Percentiles rank a stretch among this genome's conserved stretches.
These are phyloP conservation scores for Podospora didyma DNA, from an alignment of 495 filamentous ascomycete species.

Conservation along the genomic window DNA sequence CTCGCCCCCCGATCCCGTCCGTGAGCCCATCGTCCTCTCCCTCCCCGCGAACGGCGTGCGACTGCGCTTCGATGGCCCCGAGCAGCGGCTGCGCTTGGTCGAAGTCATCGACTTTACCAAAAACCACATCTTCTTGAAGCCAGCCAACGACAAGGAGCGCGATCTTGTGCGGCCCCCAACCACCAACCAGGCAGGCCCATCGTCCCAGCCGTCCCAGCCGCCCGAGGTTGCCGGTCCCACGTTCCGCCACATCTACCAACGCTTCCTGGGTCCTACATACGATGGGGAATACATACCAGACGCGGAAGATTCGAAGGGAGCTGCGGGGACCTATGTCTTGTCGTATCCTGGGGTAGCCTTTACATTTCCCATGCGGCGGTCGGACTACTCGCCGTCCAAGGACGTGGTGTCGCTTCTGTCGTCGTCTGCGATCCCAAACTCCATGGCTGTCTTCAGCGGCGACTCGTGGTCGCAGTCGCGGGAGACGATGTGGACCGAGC, in stretches of 20 bases:
- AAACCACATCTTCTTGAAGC: conserved; percentile 73
- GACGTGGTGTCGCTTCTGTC: conserved; percentile 85
- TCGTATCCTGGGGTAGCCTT: conserved; percentile 95
- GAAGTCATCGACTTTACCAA: conserved; percentile 91
- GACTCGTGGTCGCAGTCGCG: conserved; percentile 83
- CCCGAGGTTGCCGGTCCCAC: conserved; percentile 56
- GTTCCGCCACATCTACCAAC: conserved; percentile 89
- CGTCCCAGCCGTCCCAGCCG: conserved; percentile 32
- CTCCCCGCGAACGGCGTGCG: conserved; percentile 84
- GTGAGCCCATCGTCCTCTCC: conserved; percentile 63
- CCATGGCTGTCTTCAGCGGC: conserved; percentile 85
- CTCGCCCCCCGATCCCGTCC: conserved; percentile 63
- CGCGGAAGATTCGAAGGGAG: conserved; percentile 6
- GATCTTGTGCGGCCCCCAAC: conserved; percentile 69
- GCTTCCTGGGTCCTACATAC: conserved; percentile 85
- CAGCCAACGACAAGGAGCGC: conserved; percentile 66
- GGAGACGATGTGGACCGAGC: conserved; percentile 67
- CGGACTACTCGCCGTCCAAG: conserved; percentile 73
- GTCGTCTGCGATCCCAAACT: conserved; percentile 65
- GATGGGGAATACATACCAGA: conserved; percentile 78
- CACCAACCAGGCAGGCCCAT: conserved; percentile 33
- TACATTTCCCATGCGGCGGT: conserved; percentile 73
- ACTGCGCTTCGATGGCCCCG: conserved; percentile 87
- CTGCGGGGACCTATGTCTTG: conserved; percentile 64
- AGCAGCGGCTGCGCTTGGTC: conserved; percentile 85